These are phyloP conservation scores for Jaminaea rosea DNA, from an alignment of 1,284 basidiomycete species.

Conservation along the genomic window DNA sequence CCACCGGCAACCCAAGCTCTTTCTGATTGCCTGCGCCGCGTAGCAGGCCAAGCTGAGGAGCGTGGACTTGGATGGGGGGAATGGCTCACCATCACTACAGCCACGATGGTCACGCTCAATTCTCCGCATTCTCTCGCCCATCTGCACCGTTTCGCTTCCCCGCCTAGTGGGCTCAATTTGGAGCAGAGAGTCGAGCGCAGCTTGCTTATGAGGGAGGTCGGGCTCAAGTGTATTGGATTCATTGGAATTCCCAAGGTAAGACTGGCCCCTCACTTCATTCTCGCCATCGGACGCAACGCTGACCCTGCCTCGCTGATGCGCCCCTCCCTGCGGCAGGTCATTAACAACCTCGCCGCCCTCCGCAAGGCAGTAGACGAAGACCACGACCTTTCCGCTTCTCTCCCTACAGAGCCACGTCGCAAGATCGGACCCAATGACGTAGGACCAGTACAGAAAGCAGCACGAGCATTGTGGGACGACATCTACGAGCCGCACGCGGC, in stretches of 20 bases:
- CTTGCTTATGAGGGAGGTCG: constrained; percentile 80
- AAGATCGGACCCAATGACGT: constrained; percentile 22
- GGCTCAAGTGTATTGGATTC: constrained; percentile 85
- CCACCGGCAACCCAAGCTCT: constrained; percentile 56
- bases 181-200: constrained; percentile 58
- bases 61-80: constrained; percentile 61
- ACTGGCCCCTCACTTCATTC: constrained; percentile 15
- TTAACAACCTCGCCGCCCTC: constrained; percentile 45
- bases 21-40: constrained; percentile 56
- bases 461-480: constrained; percentile 59
- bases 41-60: constrained; percentile 58
- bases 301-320: too few relatives aligned
- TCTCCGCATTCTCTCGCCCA: constrained; percentile 67
- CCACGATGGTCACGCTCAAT: constrained; percentile 72
- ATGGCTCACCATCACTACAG: constrained; percentile 75
- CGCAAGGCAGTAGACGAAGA: constrained; percentile 38
- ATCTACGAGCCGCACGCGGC: constrained; percentile 83
- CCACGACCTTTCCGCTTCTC: constrained; percentile 20
- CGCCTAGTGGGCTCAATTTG: constrained; percentile 47
- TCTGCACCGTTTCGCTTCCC: constrained; percentile 66
- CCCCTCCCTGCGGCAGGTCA: constrained; percentile 10
- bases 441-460: constrained; percentile 24
- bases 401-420: constrained; percentile 33
- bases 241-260: constrained; percentile 78
- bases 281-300: too few relatives aligned